Conservation (phyloP, 1,139 yeast species). For the Zhuliangozyma parablackwelliae region DNA sequence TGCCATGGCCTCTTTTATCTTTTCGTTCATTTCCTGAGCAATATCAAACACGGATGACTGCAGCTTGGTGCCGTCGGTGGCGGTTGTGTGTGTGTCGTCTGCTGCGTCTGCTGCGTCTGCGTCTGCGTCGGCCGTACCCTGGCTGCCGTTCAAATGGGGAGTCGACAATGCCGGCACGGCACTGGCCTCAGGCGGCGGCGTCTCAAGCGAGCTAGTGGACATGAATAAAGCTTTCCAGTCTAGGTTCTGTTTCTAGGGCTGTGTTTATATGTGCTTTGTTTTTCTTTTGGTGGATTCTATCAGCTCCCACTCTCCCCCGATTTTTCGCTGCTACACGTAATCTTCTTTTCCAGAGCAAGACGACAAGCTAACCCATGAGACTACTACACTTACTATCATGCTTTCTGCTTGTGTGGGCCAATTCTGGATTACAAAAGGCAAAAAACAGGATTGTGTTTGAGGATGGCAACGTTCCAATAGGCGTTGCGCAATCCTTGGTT, state of each 20-base stretch:
- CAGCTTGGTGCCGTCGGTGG: slow-evolving; percentile 6
- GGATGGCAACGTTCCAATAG: slow-evolving; percentile 11
- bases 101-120: neutral
- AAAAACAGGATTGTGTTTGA: slow-evolving; percentile 15
- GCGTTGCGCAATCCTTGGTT: slow-evolving; percentile 9
- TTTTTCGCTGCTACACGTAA: too few species aligned
- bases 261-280: too few species aligned
- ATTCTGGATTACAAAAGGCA: slow-evolving; percentile 1
- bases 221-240: neutral
- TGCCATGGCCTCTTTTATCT: slow-evolving; percentile 29
- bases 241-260: too few species aligned
- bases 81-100: slow-evolving; percentile 1
- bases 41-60: slow-evolving; percentile 47
- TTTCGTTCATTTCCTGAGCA: slow-evolving; percentile 45
- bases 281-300: too few species aligned
- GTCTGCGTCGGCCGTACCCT: neutral
- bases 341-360: too few species aligned
- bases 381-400: slow-evolving; percentile 1
- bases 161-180: slow-evolving; percentile 14
- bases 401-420: slow-evolving; percentile 1
- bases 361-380: too few species aligned
- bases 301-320: too few species aligned
- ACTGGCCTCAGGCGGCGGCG: slow-evolving; percentile 7
- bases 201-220: slow-evolving; percentile 5
- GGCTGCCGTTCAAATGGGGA: slow-evolving; percentile 11